Evolutionary conservation across 2,329 filamentous ascomycete genomes (phyloP).

Genomic region (Paraphoma sp.): DNA sequence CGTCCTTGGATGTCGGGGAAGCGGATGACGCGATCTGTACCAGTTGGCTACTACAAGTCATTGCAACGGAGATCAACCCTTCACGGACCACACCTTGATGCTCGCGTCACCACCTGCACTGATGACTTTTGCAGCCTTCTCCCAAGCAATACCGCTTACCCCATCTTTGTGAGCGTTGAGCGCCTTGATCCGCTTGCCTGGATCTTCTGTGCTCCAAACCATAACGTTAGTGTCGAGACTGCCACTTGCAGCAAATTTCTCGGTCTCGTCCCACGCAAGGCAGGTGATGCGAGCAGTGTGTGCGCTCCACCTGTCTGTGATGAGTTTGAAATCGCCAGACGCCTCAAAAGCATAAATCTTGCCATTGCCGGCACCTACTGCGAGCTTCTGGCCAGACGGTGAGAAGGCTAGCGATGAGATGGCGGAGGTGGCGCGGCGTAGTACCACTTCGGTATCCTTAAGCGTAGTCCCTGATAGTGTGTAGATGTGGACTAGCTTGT

Average conservation of each 20-base stretch:
- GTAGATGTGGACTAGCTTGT: conserved; percentile 80
- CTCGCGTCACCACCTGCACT: conserved; percentile 87
- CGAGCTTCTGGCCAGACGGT: conserved; percentile 75
- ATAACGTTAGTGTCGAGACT: conserved; percentile 90
- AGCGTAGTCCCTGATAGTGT: conserved; percentile 63
- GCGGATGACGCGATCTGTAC: background rate
- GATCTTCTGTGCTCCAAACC: conserved; percentile 86
- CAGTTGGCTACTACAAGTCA: background rate
- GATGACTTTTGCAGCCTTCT: conserved; percentile 68
- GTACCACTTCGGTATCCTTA: conserved; percentile 59
- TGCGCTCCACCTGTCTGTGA: conserved; percentile 79
- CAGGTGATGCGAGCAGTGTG: conserved; percentile 73
- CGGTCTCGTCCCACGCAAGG: conserved; percentile 77
- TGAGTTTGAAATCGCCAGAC: conserved; percentile 70
- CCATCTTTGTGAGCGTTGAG: conserved; percentile 95
- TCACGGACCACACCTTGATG: conserved; percentile 80
- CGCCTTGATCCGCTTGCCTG: conserved; percentile 83
- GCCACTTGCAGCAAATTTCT: conserved; percentile 81
- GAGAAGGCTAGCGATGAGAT: conserved; percentile 88
- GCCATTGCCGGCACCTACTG: conserved; percentile 81
- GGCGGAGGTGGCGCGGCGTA: conserved; percentile 72
- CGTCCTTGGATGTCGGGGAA: background rate
- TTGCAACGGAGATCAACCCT: conserved; percentile 19
- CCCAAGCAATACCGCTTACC: conserved; percentile 86
- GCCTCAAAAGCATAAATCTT: conserved; percentile 83